Evolutionary conservation across 2,329 filamentous ascomycete species (phyloP).

Genomic region (Colletotrichum liriopes): DNA sequence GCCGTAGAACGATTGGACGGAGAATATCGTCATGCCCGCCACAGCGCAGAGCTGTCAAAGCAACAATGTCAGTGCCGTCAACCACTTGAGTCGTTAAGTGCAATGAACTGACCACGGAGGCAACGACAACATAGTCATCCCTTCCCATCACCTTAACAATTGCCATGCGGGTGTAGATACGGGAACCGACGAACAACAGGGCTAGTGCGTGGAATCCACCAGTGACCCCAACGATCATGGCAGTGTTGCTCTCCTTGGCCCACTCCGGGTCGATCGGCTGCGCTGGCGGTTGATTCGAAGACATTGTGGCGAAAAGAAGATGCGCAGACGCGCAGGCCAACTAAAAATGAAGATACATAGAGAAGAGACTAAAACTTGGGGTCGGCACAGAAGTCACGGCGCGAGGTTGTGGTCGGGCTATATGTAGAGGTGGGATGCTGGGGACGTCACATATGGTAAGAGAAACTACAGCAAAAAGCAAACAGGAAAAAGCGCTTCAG

Average conservation of each 20-base stretch:
- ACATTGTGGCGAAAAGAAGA: conserved; percentile 2
- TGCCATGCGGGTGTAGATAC: conserved; percentile 44
- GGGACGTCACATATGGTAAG: no score
- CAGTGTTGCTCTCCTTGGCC: conserved; percentile 48
- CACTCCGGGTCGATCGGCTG: conserved; percentile 41
- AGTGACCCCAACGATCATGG: conserved; percentile 45
- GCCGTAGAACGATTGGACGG: conserved; percentile 60
- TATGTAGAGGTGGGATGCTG: neutral
- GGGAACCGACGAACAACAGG: conserved; percentile 39
- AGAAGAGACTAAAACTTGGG: neutral
- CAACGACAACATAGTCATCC: conserved; percentile 50
- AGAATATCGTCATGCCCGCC: conserved; percentile 54
- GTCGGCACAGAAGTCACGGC: neutral
- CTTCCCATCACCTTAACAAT: conserved; percentile 47
- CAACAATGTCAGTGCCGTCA: neutral
- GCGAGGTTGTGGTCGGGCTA: conserved; percentile 3
- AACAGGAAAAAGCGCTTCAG: neutral
- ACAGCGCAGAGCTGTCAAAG: conserved; percentile 47
- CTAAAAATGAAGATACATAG: neutral
- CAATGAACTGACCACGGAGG: conserved; percentile 45
- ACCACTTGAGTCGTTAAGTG: neutral
- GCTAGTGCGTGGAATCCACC: conserved; percentile 47
- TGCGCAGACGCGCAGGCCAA: neutral
- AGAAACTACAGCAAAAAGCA: neutral
- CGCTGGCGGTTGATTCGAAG: conserved; percentile 2